Base-by-base conservation (phyloP, 2,329 filamentous ascomycete species). In the Didymella sp. region DNA sequence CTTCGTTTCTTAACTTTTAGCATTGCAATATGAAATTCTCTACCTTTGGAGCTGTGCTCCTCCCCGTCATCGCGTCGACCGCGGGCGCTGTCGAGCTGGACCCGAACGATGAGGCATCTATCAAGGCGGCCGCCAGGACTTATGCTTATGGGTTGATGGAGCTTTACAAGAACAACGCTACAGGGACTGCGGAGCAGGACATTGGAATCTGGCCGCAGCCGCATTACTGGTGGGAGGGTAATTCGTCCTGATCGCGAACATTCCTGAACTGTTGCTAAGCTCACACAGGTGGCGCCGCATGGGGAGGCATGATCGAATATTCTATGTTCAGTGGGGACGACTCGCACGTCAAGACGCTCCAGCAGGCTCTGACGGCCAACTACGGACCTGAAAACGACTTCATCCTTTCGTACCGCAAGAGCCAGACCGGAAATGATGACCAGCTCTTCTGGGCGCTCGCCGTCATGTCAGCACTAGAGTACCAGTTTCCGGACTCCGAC, bases 361-460 rank as follows among this genome's bases (percentile, higher is more conserved):
- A 74, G 25, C 71, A 77, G 45, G 74, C 72, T 78, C 76, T 80
- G 76, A 76, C 74, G 17, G 69, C 73, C 24, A 79, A 78, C 61
- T 71, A 73, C 24, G 75, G 78, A 9, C 74, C 76, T 1, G 66
- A 76, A 40, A 76, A 78, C 51, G 73, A 80, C 67, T 78, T 77
- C 64, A 75, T 81, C 62, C 72, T 79, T 31, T 79, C 82, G 76
- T 73, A 71, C 50, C 67, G 70, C 41, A 71, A 61, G 50, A 52
- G 64, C 44, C 69, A 76, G 47, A 71, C 73, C 31, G 72, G 89
- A 50, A 92, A 91, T 63, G 89, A 91, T 63, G 89, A 92, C 69
- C 87, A 91, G 70, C 86, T 85, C 28, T 91, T 91, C 71, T 92
- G 89, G 89, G 86, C 82, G 11, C 86, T 90, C 24, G 82, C 86